Evolutionary conservation across 2,329 filamentous ascomycete genomes (phyloP), one percentile per base, ranked within the genome.

Genomic region (Incumbomyces lentus): DNA sequence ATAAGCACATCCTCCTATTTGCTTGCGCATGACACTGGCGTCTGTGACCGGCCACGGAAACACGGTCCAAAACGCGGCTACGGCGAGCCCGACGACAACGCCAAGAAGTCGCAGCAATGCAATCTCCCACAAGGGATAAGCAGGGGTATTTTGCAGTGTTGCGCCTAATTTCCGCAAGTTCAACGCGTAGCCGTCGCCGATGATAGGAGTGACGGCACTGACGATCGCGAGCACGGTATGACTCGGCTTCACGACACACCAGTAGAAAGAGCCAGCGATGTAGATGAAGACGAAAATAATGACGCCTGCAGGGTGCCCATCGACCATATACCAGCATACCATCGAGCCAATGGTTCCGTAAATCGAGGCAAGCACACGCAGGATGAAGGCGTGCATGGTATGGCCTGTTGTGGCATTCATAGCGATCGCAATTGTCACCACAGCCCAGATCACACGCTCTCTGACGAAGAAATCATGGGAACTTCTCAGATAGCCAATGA

Each of bases 171-270:
- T 41, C 3, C 14, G 44, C 22, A 49, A 29, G n/a, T 46, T 35
- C 8, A 46, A 36, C 30, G 86, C 82, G 58, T 87, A 87, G n/a
- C 82, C 80, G 36, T 85, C 71, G 38, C 82, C 79, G 54, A 81
- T 62, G 4, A 78, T 68, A 48, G 75, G 72, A 0, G 77, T 79
- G 41, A 81, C 65, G 32, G 78, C 73, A 49, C 64, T 69, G 36
- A 84, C 75, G 41, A 84, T 68, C 16, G 73, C 72, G 1, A 78
- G 72, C 0, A 79, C 71, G 2, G 79, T 68, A 49, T 84, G 76
- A 1, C 76, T 72, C 2, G 82, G 78, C 43, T 42, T 32, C 34
- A 41, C 19, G 19, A 36, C 26, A 12, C 33, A 13, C 7, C 22
- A 26, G 43, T 46, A 41, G 18, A 47, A 39, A 8, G 33, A 29